phyloP scores from a whole-genome alignment of 148 eudicot genomes.

The Arctostaphylos glauca region DNA sequence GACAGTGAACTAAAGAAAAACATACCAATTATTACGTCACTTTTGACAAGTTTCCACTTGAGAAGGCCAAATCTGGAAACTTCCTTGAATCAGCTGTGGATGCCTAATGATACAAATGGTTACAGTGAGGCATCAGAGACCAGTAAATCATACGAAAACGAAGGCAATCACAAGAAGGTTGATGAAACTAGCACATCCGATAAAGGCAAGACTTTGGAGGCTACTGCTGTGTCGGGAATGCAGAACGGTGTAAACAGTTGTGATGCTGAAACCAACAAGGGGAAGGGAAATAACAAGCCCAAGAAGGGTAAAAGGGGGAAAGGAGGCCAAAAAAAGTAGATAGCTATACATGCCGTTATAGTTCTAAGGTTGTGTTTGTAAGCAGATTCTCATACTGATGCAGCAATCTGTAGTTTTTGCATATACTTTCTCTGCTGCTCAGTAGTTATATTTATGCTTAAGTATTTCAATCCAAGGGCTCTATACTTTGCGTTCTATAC shows the following conservation, averaged over 20 bases:
- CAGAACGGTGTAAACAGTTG: neutral
- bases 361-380: neutral
- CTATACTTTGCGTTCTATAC: neutral
- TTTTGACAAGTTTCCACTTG: constrained; percentile 10
- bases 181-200: constrained; percentile 1
- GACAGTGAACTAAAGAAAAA: neutral
- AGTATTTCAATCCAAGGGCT: neutral
- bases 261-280: neutral
- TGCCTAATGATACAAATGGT: neutral
- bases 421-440: neutral
- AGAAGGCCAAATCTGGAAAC: constrained; percentile 13
- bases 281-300: constrained; percentile 17
- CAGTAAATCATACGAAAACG: neutral
- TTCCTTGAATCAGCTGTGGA: constrained; percentile 9
- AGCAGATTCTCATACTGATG: neutral
- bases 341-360: neutral
- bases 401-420: neutral
- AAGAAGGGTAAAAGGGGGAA: constrained; percentile 14
- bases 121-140: neutral
- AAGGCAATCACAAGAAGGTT: neutral
- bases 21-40: neutral
- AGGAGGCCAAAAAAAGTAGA: constrained; percentile 10
- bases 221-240: neutral
- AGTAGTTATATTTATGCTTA: no score
- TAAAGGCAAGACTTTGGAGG: constrained; percentile 9